Base-by-base conservation (phyloP, 2,329 filamentous ascomycete genomes). In the Talaromyces sp. region DNA sequence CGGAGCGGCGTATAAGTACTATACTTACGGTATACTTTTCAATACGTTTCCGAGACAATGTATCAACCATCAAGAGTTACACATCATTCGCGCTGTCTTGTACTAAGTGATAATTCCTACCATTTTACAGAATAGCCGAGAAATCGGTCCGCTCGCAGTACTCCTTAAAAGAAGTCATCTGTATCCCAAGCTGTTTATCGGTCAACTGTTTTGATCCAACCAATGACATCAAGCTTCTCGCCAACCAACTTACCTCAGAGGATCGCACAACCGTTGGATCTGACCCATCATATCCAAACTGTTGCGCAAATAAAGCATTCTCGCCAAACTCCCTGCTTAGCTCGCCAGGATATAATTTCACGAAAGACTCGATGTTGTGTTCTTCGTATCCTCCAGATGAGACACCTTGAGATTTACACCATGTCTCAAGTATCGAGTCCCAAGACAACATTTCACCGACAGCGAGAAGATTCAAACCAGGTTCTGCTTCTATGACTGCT, bases 201-300 rank as follows among this genome's bases (percentile, higher is more conserved):
- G 23, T 58, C 21, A 58, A 37, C 55, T 33, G 25, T 25, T 23
- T 48, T 9, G n/a, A 37, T 21, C 21, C 18, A 39, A 23, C 9
- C 18, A 39, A 23, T 11, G 14, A 40, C 11, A n/a, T 7, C 11
- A 3, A n/a, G n/a, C 21, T 6, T 52, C 31, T 31, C 11, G 25
- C 11, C 16, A n/a, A 28, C 14, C 21, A n/a, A 48, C 39, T 25
- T 37, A 56, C 60, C 12, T 48, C 28, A 28, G 39, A 48, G 28
- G 60, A 37, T 16, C 50, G 39, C n/a, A 46, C 18, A 5, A 57
- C 39, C 9, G 16, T 37, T 11, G 60, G 60, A 37, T 61, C 60
- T 12, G 18, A 39, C 21, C 60, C 50, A 39, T 44, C 60, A 11
- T 61, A 61, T 14, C 50, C 60, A 61, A 61, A 61, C 18, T 61